phyloP scores from a whole-genome alignment of 2,329 filamentous ascomycete species.

The Alternaria sp. region DNA sequence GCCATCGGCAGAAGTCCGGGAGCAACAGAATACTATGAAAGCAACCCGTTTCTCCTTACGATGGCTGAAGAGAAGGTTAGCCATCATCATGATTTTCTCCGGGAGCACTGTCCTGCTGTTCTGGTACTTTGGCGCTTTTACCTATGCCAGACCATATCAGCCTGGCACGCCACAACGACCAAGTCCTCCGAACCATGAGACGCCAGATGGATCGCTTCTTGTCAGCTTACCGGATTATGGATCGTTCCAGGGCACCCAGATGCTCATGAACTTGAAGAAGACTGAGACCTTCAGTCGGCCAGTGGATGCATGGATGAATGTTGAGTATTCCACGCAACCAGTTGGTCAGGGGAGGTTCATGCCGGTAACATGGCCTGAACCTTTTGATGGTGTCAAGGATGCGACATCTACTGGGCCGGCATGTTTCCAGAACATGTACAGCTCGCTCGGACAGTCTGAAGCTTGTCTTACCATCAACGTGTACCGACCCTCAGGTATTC shows the following conservation, averaged over 20 bases:
- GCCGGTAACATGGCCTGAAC: constrained; percentile 51
- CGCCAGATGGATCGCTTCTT: constrained; percentile 28
- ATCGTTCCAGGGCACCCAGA: constrained; percentile 50
- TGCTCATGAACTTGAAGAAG: constrained; percentile 47
- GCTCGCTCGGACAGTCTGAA: constrained; percentile 37
- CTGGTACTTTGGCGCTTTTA: constrained; percentile 33
- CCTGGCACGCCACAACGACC: constrained; percentile 17
- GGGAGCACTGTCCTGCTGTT: constrained; percentile 30
- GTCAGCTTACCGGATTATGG: constrained; percentile 53
- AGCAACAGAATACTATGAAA: constrained; percentile 11
- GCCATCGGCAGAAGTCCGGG: constrained; percentile 5
- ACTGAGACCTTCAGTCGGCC: constrained; percentile 42
- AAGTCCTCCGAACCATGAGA: constrained; percentile 9
- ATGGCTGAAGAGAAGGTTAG: constrained; percentile 28
- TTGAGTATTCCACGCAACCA: constrained; percentile 57
- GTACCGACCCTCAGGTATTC: constrained; percentile 38
- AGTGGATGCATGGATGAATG: constrained; percentile 60
- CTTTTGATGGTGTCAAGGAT: constrained; percentile 52
- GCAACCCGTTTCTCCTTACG: constrained; percentile 18
- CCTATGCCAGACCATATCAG: constrained; percentile 18
- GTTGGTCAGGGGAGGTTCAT: constrained; percentile 53
- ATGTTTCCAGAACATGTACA: constrained; percentile 56
- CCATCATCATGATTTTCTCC: constrained; percentile 31
- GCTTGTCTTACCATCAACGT: constrained; percentile 47
- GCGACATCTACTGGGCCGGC: constrained; percentile 54